Evolutionary conservation across 805 yeast genomes (phyloP).

Genomic region (Nakazawaea populi): DNA sequence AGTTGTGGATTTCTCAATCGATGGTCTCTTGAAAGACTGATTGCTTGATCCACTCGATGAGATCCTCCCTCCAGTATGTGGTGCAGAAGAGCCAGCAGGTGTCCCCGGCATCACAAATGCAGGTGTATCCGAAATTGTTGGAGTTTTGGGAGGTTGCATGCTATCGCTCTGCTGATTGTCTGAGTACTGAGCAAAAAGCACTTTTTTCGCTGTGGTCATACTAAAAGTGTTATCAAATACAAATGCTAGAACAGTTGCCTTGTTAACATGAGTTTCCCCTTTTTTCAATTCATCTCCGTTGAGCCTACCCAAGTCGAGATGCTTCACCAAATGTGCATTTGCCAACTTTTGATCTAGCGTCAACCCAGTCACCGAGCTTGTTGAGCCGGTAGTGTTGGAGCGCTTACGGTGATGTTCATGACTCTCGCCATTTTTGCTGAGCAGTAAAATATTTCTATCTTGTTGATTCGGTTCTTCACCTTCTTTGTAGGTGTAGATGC

Average conservation of each 20-base stretch:
- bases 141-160: neutral
- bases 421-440: conserved; percentile 11
- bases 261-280: conserved; percentile 52
- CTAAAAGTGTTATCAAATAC: conserved; percentile 91
- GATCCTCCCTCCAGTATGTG: neutral
- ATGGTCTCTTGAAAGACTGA: neutral
- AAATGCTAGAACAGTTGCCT: conserved; percentile 76
- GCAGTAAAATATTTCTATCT: neutral
- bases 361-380: neutral
- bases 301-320: conserved; percentile 52
- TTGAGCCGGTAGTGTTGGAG: conserved; percentile 8
- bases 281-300: conserved; percentile 55
- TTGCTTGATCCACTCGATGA: conserved; percentile 5
- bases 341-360: conserved; percentile 52
- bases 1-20: conserved; percentile 10
- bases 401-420: conserved; percentile 6
- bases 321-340: conserved; percentile 42
- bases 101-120: neutral
- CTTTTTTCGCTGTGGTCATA: conserved; percentile 75
- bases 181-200: conserved; percentile 54
- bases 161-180: conserved; percentile 18
- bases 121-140: neutral
- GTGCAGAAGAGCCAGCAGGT: neutral
- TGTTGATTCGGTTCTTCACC: conserved; percentile 9
- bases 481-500: conserved; percentile 25